Conservation (phyloP, 352 stramenopile genomes). For the Aphanomyces cochlioides region DNA sequence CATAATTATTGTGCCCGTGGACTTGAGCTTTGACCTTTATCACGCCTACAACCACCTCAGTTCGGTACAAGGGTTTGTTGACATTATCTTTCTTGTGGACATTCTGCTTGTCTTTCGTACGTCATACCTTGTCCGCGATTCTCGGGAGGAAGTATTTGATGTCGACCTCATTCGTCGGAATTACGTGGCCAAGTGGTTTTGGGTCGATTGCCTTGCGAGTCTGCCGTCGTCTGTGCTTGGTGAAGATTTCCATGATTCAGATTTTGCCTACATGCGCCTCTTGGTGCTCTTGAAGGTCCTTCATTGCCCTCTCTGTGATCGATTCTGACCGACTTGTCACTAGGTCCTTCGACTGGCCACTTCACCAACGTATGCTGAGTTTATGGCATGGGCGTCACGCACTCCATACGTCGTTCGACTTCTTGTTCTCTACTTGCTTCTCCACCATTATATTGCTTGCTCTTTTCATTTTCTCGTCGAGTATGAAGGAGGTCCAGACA, state of each 20-base stretch:
- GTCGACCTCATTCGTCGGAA: not conserved
- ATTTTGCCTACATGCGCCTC: not conserved
- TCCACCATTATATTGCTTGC: slow-evolving; percentile 18
- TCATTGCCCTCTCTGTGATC: no score
- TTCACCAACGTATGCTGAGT: slow-evolving; percentile 2
- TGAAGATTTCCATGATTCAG: not conserved
- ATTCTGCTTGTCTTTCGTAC: slow-evolving; percentile 6
- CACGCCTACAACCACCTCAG: not conserved
- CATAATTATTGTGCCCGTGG: not conserved
- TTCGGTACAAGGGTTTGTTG: not conserved
- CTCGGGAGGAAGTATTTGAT: slow-evolving; percentile 6
- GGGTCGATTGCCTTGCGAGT: not conserved
- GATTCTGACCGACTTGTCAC: no score
- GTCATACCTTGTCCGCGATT: slow-evolving; percentile 4
- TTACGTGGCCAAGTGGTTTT: not conserved
- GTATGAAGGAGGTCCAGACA: not conserved
- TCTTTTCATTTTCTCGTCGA: not conserved
- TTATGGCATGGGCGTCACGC: slow-evolving; percentile 8
- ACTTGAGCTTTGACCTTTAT: not conserved
- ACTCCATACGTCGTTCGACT: slow-evolving; percentile 5
- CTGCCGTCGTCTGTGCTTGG: slow-evolving; percentile 1
- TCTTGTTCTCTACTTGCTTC: not conserved
- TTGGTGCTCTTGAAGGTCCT: slow-evolving; percentile 2
- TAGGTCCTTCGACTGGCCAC: slow-evolving; percentile 5
- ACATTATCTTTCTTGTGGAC: slow-evolving; percentile 1